Conservation (phyloP, 1,284 basidiomycete species). For the Fomitopsis pinicola region DNA sequence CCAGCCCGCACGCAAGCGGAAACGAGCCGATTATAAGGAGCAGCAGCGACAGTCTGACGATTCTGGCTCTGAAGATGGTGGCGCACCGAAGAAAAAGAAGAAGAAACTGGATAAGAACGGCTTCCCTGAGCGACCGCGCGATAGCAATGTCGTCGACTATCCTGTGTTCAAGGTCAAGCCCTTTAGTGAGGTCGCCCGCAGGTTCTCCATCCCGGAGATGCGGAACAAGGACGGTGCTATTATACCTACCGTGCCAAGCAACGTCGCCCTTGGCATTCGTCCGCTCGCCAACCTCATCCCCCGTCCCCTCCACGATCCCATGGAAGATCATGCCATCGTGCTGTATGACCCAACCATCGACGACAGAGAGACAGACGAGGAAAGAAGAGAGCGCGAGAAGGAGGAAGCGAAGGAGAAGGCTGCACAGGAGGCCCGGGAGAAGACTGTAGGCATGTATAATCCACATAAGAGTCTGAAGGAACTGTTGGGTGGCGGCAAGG, state of each 20-base stretch:
- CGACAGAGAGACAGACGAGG: conserved; percentile 83
- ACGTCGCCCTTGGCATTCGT: conserved; percentile 83
- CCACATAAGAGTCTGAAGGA: conserved; percentile 90
- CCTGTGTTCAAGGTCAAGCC: conserved; percentile 86
- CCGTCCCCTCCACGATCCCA: conserved; percentile 91
- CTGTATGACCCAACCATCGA: conserved; percentile 97
- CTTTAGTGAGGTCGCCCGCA: conserved; percentile 57
- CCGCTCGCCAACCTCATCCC: conserved; percentile 83
- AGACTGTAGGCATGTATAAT: conserved; percentile 69
- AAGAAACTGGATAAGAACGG: conserved; percentile 48
- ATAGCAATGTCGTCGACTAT: conserved; percentile 62
- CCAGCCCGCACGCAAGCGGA: conserved; percentile 75
- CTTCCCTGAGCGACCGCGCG: conserved; percentile 32
- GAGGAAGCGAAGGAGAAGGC: conserved; percentile 65
- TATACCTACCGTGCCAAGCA: conserved; percentile 62
- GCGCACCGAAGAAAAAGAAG: conserved; percentile 55
- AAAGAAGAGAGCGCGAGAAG: conserved; percentile 64
- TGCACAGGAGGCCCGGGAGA: conserved; percentile 61
- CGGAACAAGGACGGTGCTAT: conserved; percentile 73
- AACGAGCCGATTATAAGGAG: conserved; percentile 78
- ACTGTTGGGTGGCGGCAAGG: conserved; percentile 75
- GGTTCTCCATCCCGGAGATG: conserved; percentile 90
- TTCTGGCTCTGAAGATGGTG: conserved; percentile 30
- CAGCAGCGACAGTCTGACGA: conserved; percentile 51
- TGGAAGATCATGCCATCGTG: conserved; percentile 97